Conservation (phyloP, 768 basidiomycete genomes). For the Hebeloma cylindrosporum region DNA sequence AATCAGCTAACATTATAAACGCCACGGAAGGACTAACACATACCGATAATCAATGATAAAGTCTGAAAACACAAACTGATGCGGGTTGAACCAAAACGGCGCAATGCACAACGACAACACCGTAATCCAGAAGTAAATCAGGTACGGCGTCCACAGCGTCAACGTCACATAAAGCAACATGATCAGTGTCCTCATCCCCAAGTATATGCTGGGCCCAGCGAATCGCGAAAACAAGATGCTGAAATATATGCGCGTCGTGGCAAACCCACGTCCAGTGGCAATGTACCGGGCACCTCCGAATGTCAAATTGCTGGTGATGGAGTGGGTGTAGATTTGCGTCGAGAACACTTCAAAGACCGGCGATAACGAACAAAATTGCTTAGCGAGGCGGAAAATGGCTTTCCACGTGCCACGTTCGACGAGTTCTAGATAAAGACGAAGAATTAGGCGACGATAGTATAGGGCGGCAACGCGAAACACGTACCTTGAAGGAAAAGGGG, state of each 20-base stretch:
- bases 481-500: slow-evolving; percentile 93
- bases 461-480: slow-evolving; percentile 13
- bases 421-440: slow-evolving; percentile 58
- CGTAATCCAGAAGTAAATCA: slow-evolving; percentile 98
- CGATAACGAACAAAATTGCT: slow-evolving; percentile 93
- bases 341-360: slow-evolving; percentile 98
- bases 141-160: slow-evolving; percentile 85
- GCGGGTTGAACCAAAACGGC: slow-evolving; percentile 99
- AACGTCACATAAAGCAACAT: slow-evolving; percentile 94
- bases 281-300: slow-evolving; percentile 99
- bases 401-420: slow-evolving; percentile 93
- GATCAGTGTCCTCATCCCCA: slow-evolving; percentile 91
- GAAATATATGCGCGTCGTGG: slow-evolving; percentile 93
- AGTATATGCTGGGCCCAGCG: slow-evolving; percentile 96
- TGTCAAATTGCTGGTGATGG: slow-evolving; percentile 94
- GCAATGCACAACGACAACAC: slow-evolving; percentile 89
- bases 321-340: slow-evolving; percentile 97
- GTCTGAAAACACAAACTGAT: slow-evolving; percentile 96
- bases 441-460: slow-evolving; percentile 12
- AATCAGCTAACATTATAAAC: slow-evolving; percentile 8
- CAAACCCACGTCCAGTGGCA: slow-evolving; percentile 98
- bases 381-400: slow-evolving; percentile 86
- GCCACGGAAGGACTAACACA: slow-evolving; percentile 22
- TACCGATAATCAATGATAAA: slow-evolving; percentile 95
- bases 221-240: slow-evolving; percentile 96